Conservation (phyloP, 169 alveolate species). For the Plasmodium fragile region DNA sequence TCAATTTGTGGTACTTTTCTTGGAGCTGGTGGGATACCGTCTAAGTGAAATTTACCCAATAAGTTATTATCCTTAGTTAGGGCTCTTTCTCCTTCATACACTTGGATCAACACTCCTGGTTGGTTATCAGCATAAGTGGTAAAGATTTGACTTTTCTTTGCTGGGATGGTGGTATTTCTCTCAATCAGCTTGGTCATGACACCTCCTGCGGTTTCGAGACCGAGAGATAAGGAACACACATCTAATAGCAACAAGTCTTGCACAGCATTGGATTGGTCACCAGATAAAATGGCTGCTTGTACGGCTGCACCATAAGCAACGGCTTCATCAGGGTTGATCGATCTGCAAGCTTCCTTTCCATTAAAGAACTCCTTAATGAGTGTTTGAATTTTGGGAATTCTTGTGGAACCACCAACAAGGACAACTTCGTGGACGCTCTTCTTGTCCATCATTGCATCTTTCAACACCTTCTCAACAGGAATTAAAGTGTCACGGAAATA, state of each 20-base stretch:
- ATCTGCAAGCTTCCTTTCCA: conserved; percentile 94
- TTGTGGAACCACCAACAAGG: conserved; percentile 98
- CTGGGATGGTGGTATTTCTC: conserved; percentile 96
- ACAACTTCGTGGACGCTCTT: conserved; percentile 96
- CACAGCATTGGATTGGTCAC: conserved; percentile 92
- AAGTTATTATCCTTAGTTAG: conserved; percentile 97
- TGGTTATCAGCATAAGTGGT: conserved; percentile 97
- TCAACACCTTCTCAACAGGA: conserved; percentile 97
- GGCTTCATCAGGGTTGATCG: conserved; percentile 97
- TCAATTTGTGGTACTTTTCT: conserved; percentile 99
- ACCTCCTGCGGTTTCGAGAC: conserved; percentile 97
- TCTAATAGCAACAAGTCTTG: conserved; percentile 94
- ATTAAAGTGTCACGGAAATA: conserved; percentile 95
- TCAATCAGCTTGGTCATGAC: conserved; percentile 94
- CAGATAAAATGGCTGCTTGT: conserved; percentile 94
- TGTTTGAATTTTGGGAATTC: conserved; percentile 96
- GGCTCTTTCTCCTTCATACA: conserved; percentile 97
- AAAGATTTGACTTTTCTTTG: conserved; percentile 95
- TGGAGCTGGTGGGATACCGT: conserved; percentile 99
- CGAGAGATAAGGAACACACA: conserved; percentile 95
- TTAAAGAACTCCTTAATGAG: conserved; percentile 94
- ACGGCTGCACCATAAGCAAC: conserved; percentile 98
- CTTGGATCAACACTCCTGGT: conserved; percentile 97
- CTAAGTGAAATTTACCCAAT: conserved; percentile 97
- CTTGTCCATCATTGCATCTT: conserved; percentile 95